Percentiles rank a stretch among this genome's conserved stretches.
Conservation (phyloP, 805 yeast genomes). For the Saturnispora ahearnii region DNA sequence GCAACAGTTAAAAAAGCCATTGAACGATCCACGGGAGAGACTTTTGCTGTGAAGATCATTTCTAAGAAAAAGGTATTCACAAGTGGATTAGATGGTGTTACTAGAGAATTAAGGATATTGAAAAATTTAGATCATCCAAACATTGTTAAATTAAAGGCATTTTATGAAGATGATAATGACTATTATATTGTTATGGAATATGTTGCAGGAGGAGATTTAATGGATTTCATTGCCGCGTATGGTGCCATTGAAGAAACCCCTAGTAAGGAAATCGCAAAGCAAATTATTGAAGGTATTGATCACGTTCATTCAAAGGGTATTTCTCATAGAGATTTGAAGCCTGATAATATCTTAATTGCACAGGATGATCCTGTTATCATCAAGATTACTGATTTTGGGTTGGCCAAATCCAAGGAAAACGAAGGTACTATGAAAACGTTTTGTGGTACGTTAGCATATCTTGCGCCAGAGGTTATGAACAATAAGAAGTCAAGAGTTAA, state of each 20-base stretch:
- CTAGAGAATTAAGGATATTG: constrained; percentile 76
- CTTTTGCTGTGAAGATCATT: constrained; percentile 87
- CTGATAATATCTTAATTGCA: constrained; percentile 87
- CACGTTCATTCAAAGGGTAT: constrained; percentile 88
- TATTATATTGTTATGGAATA: constrained; percentile 92
- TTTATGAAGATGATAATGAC: constrained; percentile 72
- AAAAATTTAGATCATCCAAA: constrained; percentile 74
- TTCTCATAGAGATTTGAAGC: constrained; percentile 93
- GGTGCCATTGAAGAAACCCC: constrained; percentile 91
- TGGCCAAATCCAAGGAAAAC: constrained; percentile 82
- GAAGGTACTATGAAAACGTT: constrained; percentile 89
- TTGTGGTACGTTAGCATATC: constrained; percentile 94
- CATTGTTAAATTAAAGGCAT: constrained; percentile 73
- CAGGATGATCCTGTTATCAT: constrained; percentile 84
- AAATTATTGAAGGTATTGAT: constrained; percentile 71
- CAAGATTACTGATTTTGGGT: constrained; percentile 94
- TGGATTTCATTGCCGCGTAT: constrained; percentile 93
- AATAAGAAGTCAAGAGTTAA: constrained; percentile 31
- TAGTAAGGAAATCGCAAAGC: constrained; percentile 76
- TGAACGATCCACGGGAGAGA: constrained; percentile 73
- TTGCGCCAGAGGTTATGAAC: constrained; percentile 86
- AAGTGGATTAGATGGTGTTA: constrained; percentile 72
- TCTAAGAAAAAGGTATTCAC: constrained; percentile 68
- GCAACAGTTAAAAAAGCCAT: constrained; percentile 91
- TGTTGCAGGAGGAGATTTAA: constrained; percentile 92